These are phyloP conservation scores for Paradendryphiella salina DNA, from an alignment of 2,329 filamentous ascomycete genomes.

Conservation along the genomic window DNA sequence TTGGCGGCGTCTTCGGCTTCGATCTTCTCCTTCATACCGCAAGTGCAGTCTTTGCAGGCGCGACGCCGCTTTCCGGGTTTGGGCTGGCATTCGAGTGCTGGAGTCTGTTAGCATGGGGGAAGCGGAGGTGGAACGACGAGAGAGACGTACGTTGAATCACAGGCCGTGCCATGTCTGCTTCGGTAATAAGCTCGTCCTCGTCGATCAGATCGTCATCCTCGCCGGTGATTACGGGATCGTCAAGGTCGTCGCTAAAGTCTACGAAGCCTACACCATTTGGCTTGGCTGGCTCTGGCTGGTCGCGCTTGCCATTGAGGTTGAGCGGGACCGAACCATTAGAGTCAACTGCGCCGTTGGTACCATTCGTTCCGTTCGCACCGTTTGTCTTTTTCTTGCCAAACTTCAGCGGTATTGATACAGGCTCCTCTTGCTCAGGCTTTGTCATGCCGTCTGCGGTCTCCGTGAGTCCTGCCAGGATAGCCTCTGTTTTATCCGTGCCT, in stretches of 20 bases:
- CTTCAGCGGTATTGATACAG: slow-evolving; percentile 63
- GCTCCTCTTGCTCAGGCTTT: slow-evolving; percentile 68
- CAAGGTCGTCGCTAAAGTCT: slow-evolving; percentile 67
- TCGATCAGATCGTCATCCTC: slow-evolving; percentile 86
- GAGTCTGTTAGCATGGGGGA: slow-evolving; percentile 9
- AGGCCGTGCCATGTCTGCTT: slow-evolving; percentile 77
- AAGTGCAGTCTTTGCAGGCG: slow-evolving; percentile 97
- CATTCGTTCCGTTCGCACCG: slow-evolving; percentile 26
- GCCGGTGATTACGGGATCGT: slow-evolving; percentile 55
- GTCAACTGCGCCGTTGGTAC: slow-evolving; percentile 30
- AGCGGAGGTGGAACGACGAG: slow-evolving; percentile 1
- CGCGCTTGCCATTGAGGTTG: slow-evolving; percentile 50
- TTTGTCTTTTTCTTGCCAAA: slow-evolving; percentile 66
- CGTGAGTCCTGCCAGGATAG: slow-evolving; percentile 79
- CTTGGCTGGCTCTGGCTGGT: slow-evolving; percentile 46
- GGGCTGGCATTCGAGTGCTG: slow-evolving; percentile 83
- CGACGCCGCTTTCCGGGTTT: slow-evolving; percentile 85
- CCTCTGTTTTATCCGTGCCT: slow-evolving; percentile 68
- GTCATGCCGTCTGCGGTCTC: slow-evolving; percentile 66
- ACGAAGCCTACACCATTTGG: slow-evolving; percentile 52
- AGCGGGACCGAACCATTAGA: slow-evolving; percentile 46
- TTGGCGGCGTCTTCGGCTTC: slow-evolving; percentile 80
- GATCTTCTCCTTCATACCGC: slow-evolving; percentile 82
- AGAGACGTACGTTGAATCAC: slow-evolving; percentile 74
- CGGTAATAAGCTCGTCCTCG: slow-evolving; percentile 82